Conservation (phyloP, 1,284 basidiomycete genomes). For the Retiboletus flavoniger region DNA sequence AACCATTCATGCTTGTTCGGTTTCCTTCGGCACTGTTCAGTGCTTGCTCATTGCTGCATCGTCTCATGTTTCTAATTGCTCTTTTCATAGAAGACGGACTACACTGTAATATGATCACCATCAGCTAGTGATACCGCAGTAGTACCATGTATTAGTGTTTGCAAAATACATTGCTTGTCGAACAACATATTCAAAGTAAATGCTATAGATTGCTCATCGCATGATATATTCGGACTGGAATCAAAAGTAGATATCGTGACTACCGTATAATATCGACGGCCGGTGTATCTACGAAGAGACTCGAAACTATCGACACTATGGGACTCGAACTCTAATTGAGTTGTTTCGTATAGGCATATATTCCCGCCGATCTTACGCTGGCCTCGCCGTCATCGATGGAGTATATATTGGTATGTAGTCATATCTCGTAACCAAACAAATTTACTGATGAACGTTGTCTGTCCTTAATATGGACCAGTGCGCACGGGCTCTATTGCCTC, state of each 20-base stretch:
- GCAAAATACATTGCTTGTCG: background rate
- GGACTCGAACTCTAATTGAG: too few species aligned
- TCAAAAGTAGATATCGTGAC: background rate
- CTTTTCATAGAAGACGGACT: background rate
- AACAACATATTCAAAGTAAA: too few species aligned
- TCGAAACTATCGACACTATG: background rate
- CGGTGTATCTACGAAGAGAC: background rate
- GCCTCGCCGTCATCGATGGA: too few species aligned
- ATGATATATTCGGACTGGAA: background rate
- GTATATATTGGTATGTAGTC: too few species aligned
- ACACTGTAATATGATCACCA: background rate
- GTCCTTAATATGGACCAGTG: too few species aligned
- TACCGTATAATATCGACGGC: background rate
- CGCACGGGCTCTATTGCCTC: too few species aligned
- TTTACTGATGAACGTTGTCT: too few species aligned
- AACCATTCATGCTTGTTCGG: background rate
- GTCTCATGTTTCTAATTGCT: background rate
- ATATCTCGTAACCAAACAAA: too few species aligned
- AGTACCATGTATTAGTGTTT: background rate
- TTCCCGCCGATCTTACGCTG: too few species aligned
- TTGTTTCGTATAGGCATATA: too few species aligned
- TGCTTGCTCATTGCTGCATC: background rate
- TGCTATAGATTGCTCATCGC: background rate
- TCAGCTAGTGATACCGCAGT: background rate
- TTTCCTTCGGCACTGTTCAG: background rate